Evolutionary conservation across 1,284 basidiomycete genomes (phyloP).

Genomic region (Pulveroboletus sp.): DNA sequence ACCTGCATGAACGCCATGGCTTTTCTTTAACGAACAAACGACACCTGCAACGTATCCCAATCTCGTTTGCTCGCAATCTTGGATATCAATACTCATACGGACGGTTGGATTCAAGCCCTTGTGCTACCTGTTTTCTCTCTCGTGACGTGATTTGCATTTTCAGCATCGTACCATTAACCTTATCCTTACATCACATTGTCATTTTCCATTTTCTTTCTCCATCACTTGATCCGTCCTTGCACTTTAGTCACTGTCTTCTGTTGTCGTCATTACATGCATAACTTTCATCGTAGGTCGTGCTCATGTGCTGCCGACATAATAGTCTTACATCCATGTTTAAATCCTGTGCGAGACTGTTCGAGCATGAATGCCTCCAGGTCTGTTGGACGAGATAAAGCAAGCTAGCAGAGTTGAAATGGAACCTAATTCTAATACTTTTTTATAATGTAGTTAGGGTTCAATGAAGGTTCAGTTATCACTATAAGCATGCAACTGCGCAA

Average conservation of each 20-base stretch:
- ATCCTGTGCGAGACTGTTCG: background rate
- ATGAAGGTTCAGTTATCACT: too few species aligned
- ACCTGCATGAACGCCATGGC: constrained; percentile 21
- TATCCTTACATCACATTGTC: constrained; percentile 18
- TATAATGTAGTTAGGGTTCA: too few species aligned
- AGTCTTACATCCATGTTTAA: constrained; percentile 7
- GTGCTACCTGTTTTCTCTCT: background rate
- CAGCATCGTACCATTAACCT: constrained; percentile 26
- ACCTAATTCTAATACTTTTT: too few species aligned
- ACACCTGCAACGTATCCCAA: background rate
- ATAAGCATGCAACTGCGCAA: too few species aligned
- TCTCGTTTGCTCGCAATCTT: constrained; percentile 11
- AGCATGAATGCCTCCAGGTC: too few species aligned
- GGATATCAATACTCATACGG: constrained; percentile 14
- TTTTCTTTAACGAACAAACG: background rate
- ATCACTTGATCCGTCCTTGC: constrained; percentile 1
- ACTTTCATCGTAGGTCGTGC: constrained; percentile 3
- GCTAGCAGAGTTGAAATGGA: too few species aligned
- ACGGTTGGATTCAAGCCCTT: constrained; percentile 16
- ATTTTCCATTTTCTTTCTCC: too few species aligned
- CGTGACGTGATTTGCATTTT: constrained; percentile 8
- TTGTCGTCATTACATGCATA: constrained; percentile 19
- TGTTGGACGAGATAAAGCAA: too few species aligned
- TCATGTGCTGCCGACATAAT: constrained; percentile 16
- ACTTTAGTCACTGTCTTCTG: constrained; percentile 13